Evolutionary conservation across 495 filamentous ascomycete species (phyloP).

Genomic region (Hypoxylon rickii): DNA sequence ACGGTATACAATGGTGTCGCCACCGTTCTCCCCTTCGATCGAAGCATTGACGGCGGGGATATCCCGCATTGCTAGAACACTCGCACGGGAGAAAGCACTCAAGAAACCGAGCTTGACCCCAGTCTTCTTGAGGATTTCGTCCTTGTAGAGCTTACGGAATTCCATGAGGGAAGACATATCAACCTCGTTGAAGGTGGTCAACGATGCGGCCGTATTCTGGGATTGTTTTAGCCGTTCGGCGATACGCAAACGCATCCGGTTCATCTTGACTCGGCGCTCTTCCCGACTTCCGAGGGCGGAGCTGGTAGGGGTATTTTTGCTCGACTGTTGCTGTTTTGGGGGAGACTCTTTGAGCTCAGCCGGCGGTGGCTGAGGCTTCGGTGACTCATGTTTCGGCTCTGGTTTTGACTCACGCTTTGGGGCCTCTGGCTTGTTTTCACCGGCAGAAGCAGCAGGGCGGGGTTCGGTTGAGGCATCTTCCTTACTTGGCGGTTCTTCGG

Average conservation of each 20-base stretch:
- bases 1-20: slow-evolving; percentile 96
- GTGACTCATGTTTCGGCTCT: slow-evolving; percentile 38
- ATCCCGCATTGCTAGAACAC: slow-evolving; percentile 90
- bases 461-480: slow-evolving; percentile 59
- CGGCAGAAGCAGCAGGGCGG: slow-evolving; percentile 59
- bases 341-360: slow-evolving; percentile 51
- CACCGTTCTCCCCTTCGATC: slow-evolving; percentile 92
- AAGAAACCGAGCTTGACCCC: slow-evolving; percentile 99
- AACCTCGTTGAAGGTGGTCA: slow-evolving; percentile 99
- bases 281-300: slow-evolving; percentile 73
- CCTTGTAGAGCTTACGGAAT: slow-evolving; percentile 95
- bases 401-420: slow-evolving; percentile 36
- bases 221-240: slow-evolving; percentile 98
- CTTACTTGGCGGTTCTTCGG: slow-evolving; percentile 64
- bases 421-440: slow-evolving; percentile 51
- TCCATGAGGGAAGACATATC: slow-evolving; percentile 99
- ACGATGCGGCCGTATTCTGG: slow-evolving; percentile 95
- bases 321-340: slow-evolving; percentile 51
- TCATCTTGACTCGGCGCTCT: slow-evolving; percentile 98
- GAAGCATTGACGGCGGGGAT: slow-evolving; percentile 96
- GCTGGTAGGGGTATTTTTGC: slow-evolving; percentile 42
- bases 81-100: slow-evolving; percentile 93
- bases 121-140: slow-evolving; percentile 91
- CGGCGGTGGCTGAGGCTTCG: slow-evolving; percentile 52
- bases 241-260: slow-evolving; percentile 96